phyloP scores from a whole-genome alignment of 805 yeast species.

The Wickerhamiella hasegawae region DNA sequence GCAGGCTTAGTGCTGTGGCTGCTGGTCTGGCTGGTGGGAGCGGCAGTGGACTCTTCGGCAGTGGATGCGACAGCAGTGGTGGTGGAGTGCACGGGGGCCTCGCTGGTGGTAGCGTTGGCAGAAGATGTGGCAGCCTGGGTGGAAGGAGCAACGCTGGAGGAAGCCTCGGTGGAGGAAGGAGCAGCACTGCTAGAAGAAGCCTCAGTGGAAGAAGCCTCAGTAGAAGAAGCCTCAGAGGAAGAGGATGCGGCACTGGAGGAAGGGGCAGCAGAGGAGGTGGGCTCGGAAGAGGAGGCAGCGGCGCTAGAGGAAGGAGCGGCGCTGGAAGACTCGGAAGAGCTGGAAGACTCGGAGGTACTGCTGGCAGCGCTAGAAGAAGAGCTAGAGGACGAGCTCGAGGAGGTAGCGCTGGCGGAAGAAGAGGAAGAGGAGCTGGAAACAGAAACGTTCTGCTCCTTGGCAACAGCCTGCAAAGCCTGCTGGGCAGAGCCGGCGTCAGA shows the following conservation, averaged over 20 bases:
- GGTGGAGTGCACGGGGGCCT: background rate
- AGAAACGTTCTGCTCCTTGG: conserved; percentile 8
- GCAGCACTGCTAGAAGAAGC: conserved; percentile 2
- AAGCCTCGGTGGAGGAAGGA: background rate
- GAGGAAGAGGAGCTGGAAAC: conserved; percentile 4
- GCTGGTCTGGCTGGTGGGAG: background rate
- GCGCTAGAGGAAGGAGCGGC: conserved; percentile 2
- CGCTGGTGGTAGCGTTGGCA: background rate
- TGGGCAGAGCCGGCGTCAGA: conserved; percentile 50
- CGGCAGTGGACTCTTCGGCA: background rate
- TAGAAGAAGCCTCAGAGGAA: background rate
- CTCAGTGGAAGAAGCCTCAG: conserved; percentile 1
- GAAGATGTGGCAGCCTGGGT: background rate
- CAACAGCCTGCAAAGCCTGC: conserved; percentile 31
- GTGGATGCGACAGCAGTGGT: background rate
- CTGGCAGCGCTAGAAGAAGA: conserved; percentile 2
- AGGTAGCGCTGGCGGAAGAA: background rate
- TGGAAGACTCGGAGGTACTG: background rate
- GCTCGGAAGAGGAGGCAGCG: conserved; percentile 2
- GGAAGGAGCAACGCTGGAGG: background rate
- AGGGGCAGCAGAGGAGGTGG: conserved; percentile 3
- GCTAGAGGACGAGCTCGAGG: conserved; percentile 3
- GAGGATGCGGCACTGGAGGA: background rate
- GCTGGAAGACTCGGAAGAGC: background rate
- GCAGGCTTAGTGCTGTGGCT: background rate